Base-by-base conservation (phyloP, 73 alveolate species). In the Uronychia setigera region DNA sequence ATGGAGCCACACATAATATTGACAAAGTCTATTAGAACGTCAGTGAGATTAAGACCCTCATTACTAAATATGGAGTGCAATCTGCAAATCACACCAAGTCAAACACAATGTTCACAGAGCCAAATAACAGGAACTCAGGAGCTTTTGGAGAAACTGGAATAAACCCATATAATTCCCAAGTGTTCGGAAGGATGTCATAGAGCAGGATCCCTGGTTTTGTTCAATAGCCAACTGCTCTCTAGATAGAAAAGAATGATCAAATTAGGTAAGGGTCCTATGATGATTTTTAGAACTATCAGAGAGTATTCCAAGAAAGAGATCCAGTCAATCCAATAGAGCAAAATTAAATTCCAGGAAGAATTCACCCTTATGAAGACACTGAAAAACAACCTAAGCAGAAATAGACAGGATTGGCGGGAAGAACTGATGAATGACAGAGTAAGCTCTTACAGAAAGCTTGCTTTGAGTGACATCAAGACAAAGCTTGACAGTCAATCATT, bases 301-400 rank as follows among this genome's bases (percentile, higher is more conserved):
- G 67, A 46, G 84, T 78, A 0, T 33, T 34, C 29, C 26, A 26
- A 32, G 84, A 78, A 29, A 27, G 29, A 31, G 33, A 78, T 31
- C 30, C 28, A 78, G 76, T 75, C n/a, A 31, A 78, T 31, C 84
- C 35, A 1, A 46, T 19, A 46, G 19, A 46, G 67, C 67, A 46
- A 46, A 19, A 19, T 11, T 5, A 46, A 46, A 19, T 46, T 46
- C 67, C 5, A 11, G 5, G 67, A 46, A 19, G 84, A 78, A 26
- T 33, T 31, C 33, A 31, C 29, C n/a, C 30, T 78, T 1, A 78
- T 78, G 74, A 31, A 35, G 32, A 34, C 34, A 1, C 75, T 78
- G 29, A 78, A 78, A 75, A 78, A 78, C 84, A 78, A 78, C 75
- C 84, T 78, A 27, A 34, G 33, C 19, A 14, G 32, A 1, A 59